These are phyloP conservation scores for Neopestalotiopsis sp. DNA, from an alignment of 2,329 filamentous ascomycete genomes.

Conservation along the genomic window DNA sequence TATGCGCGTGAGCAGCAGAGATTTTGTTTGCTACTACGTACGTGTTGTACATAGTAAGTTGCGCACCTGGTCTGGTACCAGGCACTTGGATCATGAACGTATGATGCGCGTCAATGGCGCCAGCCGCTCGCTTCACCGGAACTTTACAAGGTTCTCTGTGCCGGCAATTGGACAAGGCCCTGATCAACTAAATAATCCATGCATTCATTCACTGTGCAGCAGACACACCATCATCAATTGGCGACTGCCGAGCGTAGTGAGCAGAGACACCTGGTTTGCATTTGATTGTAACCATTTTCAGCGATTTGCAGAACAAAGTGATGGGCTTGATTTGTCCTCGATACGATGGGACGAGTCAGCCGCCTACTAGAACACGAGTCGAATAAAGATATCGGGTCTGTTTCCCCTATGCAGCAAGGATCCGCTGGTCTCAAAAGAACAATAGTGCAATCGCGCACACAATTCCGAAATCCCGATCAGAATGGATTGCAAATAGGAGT, in stretches of 20 bases:
- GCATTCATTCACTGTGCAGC: background rate
- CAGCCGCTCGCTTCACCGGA: background rate
- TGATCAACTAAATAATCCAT: background rate
- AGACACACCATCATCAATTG: background rate
- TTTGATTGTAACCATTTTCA: background rate
- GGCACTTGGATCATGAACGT: background rate
- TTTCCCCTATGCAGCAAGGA: slow-evolving; percentile 4
- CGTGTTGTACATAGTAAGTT: too few species aligned
- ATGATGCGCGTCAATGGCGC: background rate
- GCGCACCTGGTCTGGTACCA: background rate
- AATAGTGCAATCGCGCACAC: background rate
- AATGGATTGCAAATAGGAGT: background rate
- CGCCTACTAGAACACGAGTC: background rate
- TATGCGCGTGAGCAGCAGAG: background rate
- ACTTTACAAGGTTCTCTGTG: background rate
- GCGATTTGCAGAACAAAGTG: background rate
- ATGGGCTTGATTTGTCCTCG: background rate
- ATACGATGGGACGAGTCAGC: background rate
- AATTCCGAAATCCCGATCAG: background rate
- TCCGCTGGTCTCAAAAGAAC: background rate
- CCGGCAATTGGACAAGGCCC: background rate
- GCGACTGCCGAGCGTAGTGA: background rate
- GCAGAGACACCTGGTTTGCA: background rate
- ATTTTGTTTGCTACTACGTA: background rate
- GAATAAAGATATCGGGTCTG: background rate